These are phyloP conservation scores for Fusarium sp. DNA, from an alignment of 2,329 filamentous ascomycete species.

Conservation along the genomic window DNA sequence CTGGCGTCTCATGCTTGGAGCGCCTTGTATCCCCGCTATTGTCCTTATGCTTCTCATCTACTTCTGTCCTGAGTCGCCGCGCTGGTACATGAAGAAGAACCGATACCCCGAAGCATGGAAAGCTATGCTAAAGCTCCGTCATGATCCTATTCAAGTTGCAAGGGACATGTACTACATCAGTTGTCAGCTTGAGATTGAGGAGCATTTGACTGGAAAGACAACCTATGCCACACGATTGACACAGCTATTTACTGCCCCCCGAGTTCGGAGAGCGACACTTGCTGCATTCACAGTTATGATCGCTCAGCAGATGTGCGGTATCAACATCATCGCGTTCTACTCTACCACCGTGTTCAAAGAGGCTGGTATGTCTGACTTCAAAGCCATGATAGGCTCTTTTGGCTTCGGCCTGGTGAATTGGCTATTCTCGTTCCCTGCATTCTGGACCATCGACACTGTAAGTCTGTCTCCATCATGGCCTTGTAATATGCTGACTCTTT, in stretches of 20 bases:
- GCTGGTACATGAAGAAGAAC: constrained; percentile 74
- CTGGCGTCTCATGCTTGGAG: constrained; percentile 73
- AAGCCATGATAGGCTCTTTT: constrained; percentile 61
- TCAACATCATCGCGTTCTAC: constrained; percentile 60
- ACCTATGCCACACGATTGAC: background rate
- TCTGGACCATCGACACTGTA: constrained; percentile 64
- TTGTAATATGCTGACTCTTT: background rate
- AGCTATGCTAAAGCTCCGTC: background rate
- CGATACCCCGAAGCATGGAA: background rate
- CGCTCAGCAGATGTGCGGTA: constrained; percentile 45
- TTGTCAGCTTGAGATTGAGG: background rate
- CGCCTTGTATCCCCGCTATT: constrained; percentile 73
- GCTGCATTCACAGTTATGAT: constrained; percentile 49
- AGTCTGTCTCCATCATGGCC: fast-evolving
- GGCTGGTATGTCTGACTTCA: constrained; percentile 55
- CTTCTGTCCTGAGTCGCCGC: constrained; percentile 73
- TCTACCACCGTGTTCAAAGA: constrained; percentile 61
- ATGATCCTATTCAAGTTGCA: background rate
- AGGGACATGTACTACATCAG: constrained; percentile 1
- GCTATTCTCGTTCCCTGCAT: constrained; percentile 63
- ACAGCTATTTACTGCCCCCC: constrained; percentile 49
- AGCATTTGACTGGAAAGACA: background rate
- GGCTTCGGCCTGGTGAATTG: constrained; percentile 67
- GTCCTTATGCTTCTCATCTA: constrained; percentile 68
- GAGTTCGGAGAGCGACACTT: constrained; percentile 57